Base-by-base conservation (phyloP, 2,329 filamentous ascomycete genomes). In the Sporothrix mexicana region DNA sequence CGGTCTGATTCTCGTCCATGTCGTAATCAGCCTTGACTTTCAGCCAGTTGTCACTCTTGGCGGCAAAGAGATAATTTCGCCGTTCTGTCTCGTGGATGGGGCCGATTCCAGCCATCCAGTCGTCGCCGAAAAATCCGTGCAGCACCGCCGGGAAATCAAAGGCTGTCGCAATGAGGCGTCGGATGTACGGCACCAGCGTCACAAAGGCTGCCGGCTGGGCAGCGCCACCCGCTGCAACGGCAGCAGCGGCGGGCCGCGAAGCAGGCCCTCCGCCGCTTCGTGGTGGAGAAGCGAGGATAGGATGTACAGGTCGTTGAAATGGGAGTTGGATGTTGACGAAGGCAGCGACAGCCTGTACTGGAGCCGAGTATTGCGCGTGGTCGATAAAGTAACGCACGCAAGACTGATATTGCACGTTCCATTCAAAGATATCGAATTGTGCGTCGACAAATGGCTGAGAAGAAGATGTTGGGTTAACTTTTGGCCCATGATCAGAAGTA, bases 91-190 rank as follows among this genome's bases (percentile, higher is more conserved):
- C 93, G 79, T 97, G 93, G 73, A 98, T 85, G 12, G 91, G 89
- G 0, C 94, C 92, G 67, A 98, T 87, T 1, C 96, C 96, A 23
- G 88, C 85, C 47, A 85, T 82, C 93, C 95, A 99, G 79, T 97
- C 92, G 76, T 98, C 93, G n/a, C 96, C 96, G 78, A 98, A 99
- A 84, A 98, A 97, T 12, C 94, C 94, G 79, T 97, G 93, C 74
- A 99, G 84, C n/a, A 98, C 91, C 0, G 90, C 90, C 0, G 92
- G 90, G 55, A 90, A 91, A 80, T 98, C 96, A 84, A 97, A 96
- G 1, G 95, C 95, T 0, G 95, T 98, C 17, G 93, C 93, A 64
- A 98, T 90, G 1, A 98, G 87, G 17, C 96, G 93, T 47, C 95
- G 91, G 75, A 98, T 91, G 80, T 97, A 99, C 0, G 96, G 95